Base-by-base conservation (phyloP, 2,329 filamentous ascomycete genomes). In the Alternaria brassicae region DNA sequence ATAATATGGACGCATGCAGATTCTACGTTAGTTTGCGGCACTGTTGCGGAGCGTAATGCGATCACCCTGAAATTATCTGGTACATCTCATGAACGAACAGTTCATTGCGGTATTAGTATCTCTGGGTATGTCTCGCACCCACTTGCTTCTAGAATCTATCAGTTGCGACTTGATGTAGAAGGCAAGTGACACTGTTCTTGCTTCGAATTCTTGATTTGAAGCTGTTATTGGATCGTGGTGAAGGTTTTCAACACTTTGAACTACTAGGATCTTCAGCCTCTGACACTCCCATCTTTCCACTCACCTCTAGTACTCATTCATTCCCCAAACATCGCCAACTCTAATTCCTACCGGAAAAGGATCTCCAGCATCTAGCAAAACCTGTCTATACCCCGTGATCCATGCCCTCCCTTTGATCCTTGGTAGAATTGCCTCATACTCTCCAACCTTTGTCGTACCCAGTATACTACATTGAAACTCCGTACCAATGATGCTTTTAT, bases 331-430 rank as follows among this genome's bases (percentile, higher is more conserved):
- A 52, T 79, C 78, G 0, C 75, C 76, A 3, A 79, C 74, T 34
- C 76, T 62, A 63, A 84, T 81, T 4, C 60, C 60, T 17, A 49
- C n/a, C 2, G 79, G 81, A 57, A 81, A 83, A 0, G 81, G 81
- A 65, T 83, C 81, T 0, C 73, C 73, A 2, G 78, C 74, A 56
- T 82, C 80, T 10, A 83, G 61, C n/a, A 81, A 71, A 3, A 79
- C 69, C 52, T 81, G 76, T 61, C 81, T 81, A 60, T 77, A 80
- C 23, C 79, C 74, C 0, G 80, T 82, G 45, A 83, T 80, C 81
- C 81, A 83, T 2, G 76, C 81, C 19, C 79, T 69, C 0, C 81
- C 81, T 48, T 80, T 79, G 2, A 83, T 70, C 0, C 73, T 78
- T 0, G 81, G 77, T 6, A 81, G 50, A 12, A 83, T 70, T 3